Conservation (phyloP, 2,329 filamentous ascomycete genomes). For the Aspergillus pseudonomiae region DNA sequence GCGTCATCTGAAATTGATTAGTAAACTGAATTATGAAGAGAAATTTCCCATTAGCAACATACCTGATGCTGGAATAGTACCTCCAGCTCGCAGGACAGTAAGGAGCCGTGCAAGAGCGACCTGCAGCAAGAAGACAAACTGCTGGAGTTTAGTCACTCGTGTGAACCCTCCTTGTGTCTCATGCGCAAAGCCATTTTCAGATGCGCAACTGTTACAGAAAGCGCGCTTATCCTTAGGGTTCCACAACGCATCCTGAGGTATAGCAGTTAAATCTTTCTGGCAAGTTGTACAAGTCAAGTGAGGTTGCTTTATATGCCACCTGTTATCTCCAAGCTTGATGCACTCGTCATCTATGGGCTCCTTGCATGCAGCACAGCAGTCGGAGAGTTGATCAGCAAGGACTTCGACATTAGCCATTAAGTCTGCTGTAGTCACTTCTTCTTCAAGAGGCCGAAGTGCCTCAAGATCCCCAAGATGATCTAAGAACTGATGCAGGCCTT, state of each 20-base stretch:
- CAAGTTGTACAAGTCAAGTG: slow-evolving; percentile 76
- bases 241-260: slow-evolving; percentile 71
- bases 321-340: slow-evolving; percentile 70
- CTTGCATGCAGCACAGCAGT: slow-evolving; percentile 80
- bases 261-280: slow-evolving; percentile 69
- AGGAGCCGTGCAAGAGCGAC: slow-evolving; percentile 89
- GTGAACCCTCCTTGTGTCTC: slow-evolving; percentile 67
- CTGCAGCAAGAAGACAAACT: slow-evolving; percentile 90
- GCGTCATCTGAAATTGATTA: slow-evolving; percentile 62
- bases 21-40: not conserved
- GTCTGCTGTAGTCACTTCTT: slow-evolving; percentile 67
- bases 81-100: slow-evolving; percentile 81
- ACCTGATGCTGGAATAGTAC: slow-evolving; percentile 74
- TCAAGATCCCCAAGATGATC: slow-evolving; percentile 85
- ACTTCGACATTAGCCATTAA: slow-evolving; percentile 66
- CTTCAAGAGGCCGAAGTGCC: slow-evolving; percentile 61
- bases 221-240: slow-evolving; percentile 69
- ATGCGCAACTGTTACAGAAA: slow-evolving; percentile 70
- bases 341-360: slow-evolving; percentile 96
- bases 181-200: slow-evolving; percentile 52
- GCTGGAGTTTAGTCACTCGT: slow-evolving; percentile 81
- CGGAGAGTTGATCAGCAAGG: slow-evolving; percentile 74
- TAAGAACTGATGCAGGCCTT: slow-evolving; percentile 80
- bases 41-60: slow-evolving; percentile 31
- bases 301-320: slow-evolving; percentile 73